Evolutionary conservation across 352 stramenopile genomes (phyloP), one percentile per base, ranked within the genome.

Genomic region (Phytopythium aichiense): DNA sequence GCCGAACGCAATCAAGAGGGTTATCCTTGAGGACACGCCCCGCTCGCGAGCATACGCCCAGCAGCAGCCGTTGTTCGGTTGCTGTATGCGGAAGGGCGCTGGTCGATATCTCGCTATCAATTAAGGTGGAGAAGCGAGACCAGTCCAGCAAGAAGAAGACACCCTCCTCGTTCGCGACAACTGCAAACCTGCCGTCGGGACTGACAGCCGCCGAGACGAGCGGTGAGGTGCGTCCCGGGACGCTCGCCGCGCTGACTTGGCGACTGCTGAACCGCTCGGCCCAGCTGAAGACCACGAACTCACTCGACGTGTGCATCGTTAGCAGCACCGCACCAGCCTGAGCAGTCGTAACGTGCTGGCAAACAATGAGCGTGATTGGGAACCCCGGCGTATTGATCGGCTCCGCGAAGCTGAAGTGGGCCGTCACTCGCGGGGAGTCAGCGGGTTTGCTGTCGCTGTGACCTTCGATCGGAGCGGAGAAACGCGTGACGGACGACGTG

Each of bases 231-330:
- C 50, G 46, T 8, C 64, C 60, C 7, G 73, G 69, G 11, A 84
- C 25, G 11, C 63, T 54, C 20, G 71, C 69, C n/a, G 82, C 35
- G 33, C 71, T 74, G 2, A 87, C 54, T 28, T 73, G 67, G 6
- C 81, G 68, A 48, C 83, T 72, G 45, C 77, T 86, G 59, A 88
- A 79, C 4, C 78, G 72, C 40, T 90, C 81, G 61, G 53, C 60
- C 81, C 81, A 90, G 28, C 63, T 73, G 33, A 90, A 79, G 9
- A 88, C 59, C 0, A 61, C 74, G 57, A 86, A 67, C 30, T 52
- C 45, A 25, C 38, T 61, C 0, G 61, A 72, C 3, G 52, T 42
- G 12, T 60, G 23, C 43, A 88, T 69, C 7, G 81, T 28, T 52
- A 84, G 2, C 22, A 86, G 4, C 1, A 82, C 61, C 7, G 77